Percentiles rank a stretch among this genome's conserved stretches.
These are phyloP conservation scores for Aspergillus awamori DNA, from an alignment of 2,329 filamentous ascomycete species.

Conservation along the genomic window DNA sequence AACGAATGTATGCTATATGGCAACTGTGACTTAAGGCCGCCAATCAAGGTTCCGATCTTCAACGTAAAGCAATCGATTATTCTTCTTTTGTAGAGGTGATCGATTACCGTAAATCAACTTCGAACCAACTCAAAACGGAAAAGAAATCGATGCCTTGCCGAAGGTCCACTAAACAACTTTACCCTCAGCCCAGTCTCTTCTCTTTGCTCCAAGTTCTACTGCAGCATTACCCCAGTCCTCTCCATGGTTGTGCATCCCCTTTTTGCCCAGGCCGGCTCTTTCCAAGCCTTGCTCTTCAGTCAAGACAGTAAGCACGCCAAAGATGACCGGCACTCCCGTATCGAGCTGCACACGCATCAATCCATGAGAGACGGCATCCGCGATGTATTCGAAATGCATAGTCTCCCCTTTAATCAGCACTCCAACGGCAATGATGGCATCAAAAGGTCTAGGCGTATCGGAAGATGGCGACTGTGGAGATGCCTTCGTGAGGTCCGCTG, in stretches of 20 bases:
- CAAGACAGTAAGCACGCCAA: constrained; percentile 87
- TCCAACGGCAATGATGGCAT: constrained; percentile 92
- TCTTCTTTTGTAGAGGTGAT: neutral
- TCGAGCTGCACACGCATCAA: constrained; percentile 95
- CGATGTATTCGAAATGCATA: constrained; percentile 99
- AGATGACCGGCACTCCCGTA: constrained; percentile 83
- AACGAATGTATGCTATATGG: neutral
- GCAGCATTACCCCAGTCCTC: constrained; percentile 95
- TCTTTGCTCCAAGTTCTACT: constrained; percentile 90
- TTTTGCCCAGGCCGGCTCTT: constrained; percentile 71
- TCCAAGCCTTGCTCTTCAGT: constrained; percentile 84
- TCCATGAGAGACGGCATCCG: constrained; percentile 85
- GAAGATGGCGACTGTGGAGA: constrained; percentile 42
- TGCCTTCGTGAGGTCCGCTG: constrained; percentile 66
- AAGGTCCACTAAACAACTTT: constrained; percentile 49
- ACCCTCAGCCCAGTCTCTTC: constrained; percentile 78
- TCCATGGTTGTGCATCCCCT: constrained; percentile 80
- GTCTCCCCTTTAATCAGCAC: constrained; percentile 98
- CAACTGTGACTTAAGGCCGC: neutral
- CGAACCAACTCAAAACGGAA: neutral
- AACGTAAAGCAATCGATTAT: neutral
- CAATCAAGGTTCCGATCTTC: neutral
- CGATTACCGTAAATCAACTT: neutral
- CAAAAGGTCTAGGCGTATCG: constrained; percentile 64
- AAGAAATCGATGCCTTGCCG: neutral